These are phyloP conservation scores for Lachancea waltii DNA, from an alignment of 805 yeast species.

Conservation along the genomic window DNA sequence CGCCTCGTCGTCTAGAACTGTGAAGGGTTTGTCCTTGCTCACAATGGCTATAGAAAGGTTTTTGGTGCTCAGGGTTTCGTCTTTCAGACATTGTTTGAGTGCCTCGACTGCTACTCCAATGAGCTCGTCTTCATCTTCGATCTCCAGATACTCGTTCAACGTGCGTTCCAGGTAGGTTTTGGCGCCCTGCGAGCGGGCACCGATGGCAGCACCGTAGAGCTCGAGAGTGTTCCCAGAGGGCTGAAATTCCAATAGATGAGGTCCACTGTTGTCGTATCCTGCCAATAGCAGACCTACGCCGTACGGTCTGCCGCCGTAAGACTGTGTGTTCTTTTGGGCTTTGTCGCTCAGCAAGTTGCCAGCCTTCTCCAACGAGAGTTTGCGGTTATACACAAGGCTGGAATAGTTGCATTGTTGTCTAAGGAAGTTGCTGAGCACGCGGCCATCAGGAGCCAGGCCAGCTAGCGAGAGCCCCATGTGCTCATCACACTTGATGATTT, in stretches of 20 bases:
- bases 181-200: conserved; percentile 98
- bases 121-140: conserved; percentile 60
- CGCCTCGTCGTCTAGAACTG: conserved; percentile 76
- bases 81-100: conserved; percentile 90
- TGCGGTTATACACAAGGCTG: conserved; percentile 77
- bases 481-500: conserved; percentile 82
- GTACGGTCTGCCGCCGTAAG: conserved; percentile 94
- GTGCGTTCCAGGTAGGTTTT: conserved; percentile 91
- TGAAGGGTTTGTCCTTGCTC: conserved; percentile 72
- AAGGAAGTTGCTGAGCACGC: conserved; percentile 82
- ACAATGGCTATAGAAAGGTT: conserved; percentile 91
- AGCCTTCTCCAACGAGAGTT: conserved; percentile 75
- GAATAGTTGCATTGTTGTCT: conserved; percentile 90
- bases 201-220: conserved; percentile 90
- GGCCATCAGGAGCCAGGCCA: conserved; percentile 97
- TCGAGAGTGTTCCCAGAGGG: conserved; percentile 94
- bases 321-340: conserved; percentile 95
- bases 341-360: conserved; percentile 86
- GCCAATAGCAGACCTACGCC: conserved; percentile 92
- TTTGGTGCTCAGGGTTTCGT: conserved; percentile 75
- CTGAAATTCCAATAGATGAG: conserved; percentile 90
- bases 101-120: conserved; percentile 85
- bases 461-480: conserved; percentile 95
- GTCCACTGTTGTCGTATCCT: conserved; percentile 90
- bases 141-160: conserved; percentile 56